Conservation (phyloP, 306 rosid species). For the Cicer arietinum region DNA sequence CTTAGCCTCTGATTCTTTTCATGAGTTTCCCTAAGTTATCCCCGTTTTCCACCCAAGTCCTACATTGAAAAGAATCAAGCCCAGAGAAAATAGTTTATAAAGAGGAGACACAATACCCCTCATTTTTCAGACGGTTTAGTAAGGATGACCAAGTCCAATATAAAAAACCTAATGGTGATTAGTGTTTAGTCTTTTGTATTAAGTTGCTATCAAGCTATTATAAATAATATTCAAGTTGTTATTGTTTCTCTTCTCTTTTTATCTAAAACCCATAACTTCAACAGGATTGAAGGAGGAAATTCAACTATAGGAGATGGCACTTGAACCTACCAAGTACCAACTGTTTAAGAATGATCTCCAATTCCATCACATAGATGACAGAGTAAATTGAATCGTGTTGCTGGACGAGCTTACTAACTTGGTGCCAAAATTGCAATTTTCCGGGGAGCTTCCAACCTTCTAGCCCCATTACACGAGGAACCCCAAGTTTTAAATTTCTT, state of each 20-base stretch:
- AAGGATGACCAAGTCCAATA: too few species aligned
- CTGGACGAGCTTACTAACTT: too few species aligned
- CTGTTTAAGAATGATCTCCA: not conserved
- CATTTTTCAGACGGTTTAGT: too few species aligned
- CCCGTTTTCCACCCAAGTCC: not conserved
- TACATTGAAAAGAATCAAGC: too few species aligned
- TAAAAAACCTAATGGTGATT: too few species aligned
- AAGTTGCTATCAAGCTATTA: too few species aligned
- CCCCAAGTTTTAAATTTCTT: not conserved
- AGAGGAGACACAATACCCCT: too few species aligned
- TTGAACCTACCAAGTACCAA: not conserved
- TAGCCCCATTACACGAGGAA: slow-evolving; percentile 2
- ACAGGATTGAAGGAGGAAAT: not conserved
- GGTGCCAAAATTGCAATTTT: not conserved
- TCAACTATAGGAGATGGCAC: not conserved
- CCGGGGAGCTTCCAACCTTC: not conserved
- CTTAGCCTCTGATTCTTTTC: not conserved
- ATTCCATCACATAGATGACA: not conserved
- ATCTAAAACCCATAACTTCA: too few species aligned
- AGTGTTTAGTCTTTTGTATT: too few species aligned
- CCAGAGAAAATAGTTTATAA: too few species aligned
- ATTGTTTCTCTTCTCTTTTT: too few species aligned
- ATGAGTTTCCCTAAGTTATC: not conserved
- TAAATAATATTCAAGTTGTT: too few species aligned
- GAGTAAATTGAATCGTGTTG: not conserved